A percentile compares a stretch with the other conserved stretches of the same genome.
phyloP scores from a whole-genome alignment of 1,284 basidiomycete species.

The Clitocybe nebularis region DNA sequence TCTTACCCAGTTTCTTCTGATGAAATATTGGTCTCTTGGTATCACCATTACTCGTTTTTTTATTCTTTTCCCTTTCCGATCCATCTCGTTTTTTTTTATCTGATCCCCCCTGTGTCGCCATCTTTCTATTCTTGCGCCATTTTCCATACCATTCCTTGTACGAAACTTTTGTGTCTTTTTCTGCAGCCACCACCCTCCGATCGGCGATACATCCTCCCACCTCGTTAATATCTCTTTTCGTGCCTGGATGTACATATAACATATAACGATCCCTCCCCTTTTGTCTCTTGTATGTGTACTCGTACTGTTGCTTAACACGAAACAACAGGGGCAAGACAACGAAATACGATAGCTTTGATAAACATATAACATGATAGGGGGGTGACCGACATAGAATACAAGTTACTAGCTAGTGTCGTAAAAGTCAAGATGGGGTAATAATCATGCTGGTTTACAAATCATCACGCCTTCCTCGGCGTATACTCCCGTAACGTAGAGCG shows the following conservation, averaged over 20 bases:
- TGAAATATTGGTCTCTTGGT: conserved; percentile 8
- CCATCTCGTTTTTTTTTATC: conserved; percentile 8
- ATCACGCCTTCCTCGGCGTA: conserved; percentile 53
- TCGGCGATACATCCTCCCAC: neutral
- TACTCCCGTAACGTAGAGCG: conserved; percentile 50
- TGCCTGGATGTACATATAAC: conserved; percentile 8
- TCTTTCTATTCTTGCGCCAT: too few species aligned
- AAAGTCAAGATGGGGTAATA: neutral
- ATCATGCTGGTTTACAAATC: conserved; percentile 34
- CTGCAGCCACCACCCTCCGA: too few species aligned
- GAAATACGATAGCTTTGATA: too few species aligned
- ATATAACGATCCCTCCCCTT: too few species aligned
- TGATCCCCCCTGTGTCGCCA: conserved; percentile 5
- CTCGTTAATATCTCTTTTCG: conserved; percentile 1
- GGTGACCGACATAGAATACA: conserved; percentile 9
- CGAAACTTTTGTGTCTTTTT: too few species aligned
- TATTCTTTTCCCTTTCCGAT: conserved; percentile 16
- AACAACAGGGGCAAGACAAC: too few species aligned
- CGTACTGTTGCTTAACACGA: too few species aligned
- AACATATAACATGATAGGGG: too few species aligned
- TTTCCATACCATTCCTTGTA: neutral
- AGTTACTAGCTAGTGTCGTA: neutral
- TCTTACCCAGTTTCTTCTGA: conserved; percentile 48
- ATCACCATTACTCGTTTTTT: conserved; percentile 15
- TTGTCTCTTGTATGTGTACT: too few species aligned